Evolutionary conservation across 176 grass and related monocot species (phyloP).

Genomic region (Alopecurus myosuroides): DNA sequence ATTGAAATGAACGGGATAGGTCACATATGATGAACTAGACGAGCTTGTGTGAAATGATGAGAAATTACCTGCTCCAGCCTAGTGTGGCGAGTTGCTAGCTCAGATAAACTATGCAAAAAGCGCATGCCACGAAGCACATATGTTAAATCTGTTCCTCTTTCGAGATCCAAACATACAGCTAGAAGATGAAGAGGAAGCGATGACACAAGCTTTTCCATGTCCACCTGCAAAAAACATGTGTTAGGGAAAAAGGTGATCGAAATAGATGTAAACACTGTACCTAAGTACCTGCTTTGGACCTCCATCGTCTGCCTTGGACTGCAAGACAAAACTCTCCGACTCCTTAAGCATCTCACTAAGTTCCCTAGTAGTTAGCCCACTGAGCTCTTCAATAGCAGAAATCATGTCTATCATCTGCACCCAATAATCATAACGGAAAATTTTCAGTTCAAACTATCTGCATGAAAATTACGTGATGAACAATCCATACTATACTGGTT

Average conservation of each 20-base stretch:
- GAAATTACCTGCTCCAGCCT: slow-evolving; percentile 85
- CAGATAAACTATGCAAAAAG: slow-evolving; percentile 79
- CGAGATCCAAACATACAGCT: slow-evolving; percentile 64
- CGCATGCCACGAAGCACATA: slow-evolving; percentile 76
- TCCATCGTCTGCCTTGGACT: slow-evolving; percentile 53
- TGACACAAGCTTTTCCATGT: slow-evolving; percentile 77
- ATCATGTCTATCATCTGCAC: slow-evolving; percentile 74
- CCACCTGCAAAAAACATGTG: slow-evolving; percentile 50
- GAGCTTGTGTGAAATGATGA: slow-evolving; percentile 24
- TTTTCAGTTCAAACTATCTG: not conserved
- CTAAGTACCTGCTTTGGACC: slow-evolving; percentile 49
- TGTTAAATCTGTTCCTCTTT: slow-evolving; percentile 44
- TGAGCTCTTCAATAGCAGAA: slow-evolving; percentile 60
- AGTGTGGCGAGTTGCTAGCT: slow-evolving; percentile 71
- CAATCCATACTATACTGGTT: not conserved
- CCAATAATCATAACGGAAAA: not conserved
- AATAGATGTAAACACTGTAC: slow-evolving; percentile 15
- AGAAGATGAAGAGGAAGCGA: slow-evolving; percentile 77
- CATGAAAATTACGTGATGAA: not conserved
- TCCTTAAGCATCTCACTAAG: slow-evolving; percentile 73
- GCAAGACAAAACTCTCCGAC: slow-evolving; percentile 68
- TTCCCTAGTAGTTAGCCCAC: slow-evolving; percentile 60
- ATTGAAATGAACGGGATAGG: slow-evolving; percentile 6
- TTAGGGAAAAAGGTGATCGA: not conserved
- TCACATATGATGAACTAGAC: not conserved